Base-by-base conservation (phyloP, 345 rosid genomes). In the Lepidium aucheri region DNA sequence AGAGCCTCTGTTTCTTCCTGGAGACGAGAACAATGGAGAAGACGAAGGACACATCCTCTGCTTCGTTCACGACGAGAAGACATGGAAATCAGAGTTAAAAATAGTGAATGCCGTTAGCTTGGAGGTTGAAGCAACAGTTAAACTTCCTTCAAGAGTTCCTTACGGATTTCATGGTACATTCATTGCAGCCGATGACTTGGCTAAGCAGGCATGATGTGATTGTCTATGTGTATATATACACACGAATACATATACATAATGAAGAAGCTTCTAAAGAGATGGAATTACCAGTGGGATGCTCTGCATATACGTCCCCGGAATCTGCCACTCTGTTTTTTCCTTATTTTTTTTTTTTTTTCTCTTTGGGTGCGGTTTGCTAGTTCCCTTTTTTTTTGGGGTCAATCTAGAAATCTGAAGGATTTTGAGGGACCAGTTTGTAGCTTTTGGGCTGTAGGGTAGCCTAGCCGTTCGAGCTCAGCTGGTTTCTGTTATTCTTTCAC, bases 101-200 rank as follows among this genome's bases (percentile, higher is more conserved):
- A 82, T 87, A 2, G 86, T 90, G 14, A 85, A 90, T 55, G 90
- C 95, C 54, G 61, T 51, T 72, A 80, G 72, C 44, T 58, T 87
- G 41, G 67, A 81, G 76, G 70, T 85, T 2, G 91, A 90, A 64
- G 94, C 90, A 18, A 57, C 84, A 0, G 79, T 90, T 18, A 55
- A 75, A 65, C 87, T 90, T 53, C 96, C 96, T 26, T 87, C 96
- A 18, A 77, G 96, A 32, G 97, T 90, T 42, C 97, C 97, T 7
- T 90, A 90, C 20, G 96, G 96, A 8, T 89, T 89, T 60, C 96
- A 89, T 52, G 96, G 96, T 26, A 85, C 96, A 15, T 85, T 90
- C 67, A 84, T 90, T 14, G 63, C 65, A 32, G 75, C 82, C 11
- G 64, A 47, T 53, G 94, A 85, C 34, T 72, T 89, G 75, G 77